phyloP scores from a whole-genome alignment of 1,284 basidiomycete species.

The Rhodotorula sp. region DNA sequence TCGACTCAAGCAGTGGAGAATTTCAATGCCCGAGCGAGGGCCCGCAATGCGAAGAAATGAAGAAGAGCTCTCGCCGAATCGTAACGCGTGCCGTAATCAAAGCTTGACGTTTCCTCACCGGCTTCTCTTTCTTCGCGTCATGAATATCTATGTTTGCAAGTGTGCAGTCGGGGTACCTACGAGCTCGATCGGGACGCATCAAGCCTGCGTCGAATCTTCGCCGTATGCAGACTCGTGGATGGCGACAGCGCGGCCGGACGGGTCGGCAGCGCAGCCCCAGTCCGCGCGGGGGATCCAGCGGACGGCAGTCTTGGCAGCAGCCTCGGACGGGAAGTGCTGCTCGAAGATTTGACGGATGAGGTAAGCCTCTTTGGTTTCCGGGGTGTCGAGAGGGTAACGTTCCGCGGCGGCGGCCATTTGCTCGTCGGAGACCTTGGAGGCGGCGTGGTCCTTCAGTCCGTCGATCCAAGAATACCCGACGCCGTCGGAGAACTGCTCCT shows the following conservation, averaged over 20 bases:
- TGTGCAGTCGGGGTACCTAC: too few species aligned
- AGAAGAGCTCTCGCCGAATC: neutral
- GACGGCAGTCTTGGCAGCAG: constrained; percentile 89
- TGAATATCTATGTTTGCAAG: too few species aligned
- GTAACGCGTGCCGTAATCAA: neutral
- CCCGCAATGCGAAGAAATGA: constrained; percentile 58
- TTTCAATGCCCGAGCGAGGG: constrained; percentile 69
- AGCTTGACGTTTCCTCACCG: too few species aligned
- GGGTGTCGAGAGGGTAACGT: constrained; percentile 77
- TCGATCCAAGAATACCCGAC: constrained; percentile 99
- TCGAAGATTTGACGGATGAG: constrained; percentile 93
- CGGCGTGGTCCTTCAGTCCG: constrained; percentile 92
- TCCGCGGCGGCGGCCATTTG: constrained; percentile 70
- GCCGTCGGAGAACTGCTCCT: constrained; percentile 99
- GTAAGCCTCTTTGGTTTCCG: constrained; percentile 97
- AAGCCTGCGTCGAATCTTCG: constrained; percentile 11
- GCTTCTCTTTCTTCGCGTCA: too few species aligned
- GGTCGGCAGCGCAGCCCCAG: constrained; percentile 72
- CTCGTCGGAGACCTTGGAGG: constrained; percentile 72
- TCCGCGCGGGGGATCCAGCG: constrained; percentile 58
- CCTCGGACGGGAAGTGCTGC: constrained; percentile 66
- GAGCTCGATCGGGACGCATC: neutral
- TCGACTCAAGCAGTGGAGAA: constrained; percentile 70
- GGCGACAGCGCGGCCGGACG: constrained; percentile 88
- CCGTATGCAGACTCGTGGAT: constrained; percentile 91